These are phyloP conservation scores for Aspergillus thermomutatus DNA, from an alignment of 2,329 filamentous ascomycete genomes.

Conservation along the genomic window DNA sequence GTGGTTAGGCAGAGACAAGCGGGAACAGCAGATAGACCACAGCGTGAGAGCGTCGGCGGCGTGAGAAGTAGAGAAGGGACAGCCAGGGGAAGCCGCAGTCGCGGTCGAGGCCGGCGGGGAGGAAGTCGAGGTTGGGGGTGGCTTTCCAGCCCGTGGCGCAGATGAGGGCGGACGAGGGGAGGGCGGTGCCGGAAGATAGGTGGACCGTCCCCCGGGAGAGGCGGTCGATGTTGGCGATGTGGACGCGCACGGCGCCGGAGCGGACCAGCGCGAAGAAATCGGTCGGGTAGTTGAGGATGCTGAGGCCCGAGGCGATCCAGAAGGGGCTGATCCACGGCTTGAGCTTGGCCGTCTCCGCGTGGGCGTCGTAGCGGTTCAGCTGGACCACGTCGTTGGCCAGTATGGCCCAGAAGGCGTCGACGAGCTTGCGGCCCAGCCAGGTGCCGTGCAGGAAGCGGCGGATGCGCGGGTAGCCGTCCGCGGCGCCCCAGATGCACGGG, in stretches of 20 bases:
- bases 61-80: no score
- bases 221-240: constrained; percentile 53
- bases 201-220: constrained; percentile 47
- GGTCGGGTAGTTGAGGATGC: constrained; percentile 59
- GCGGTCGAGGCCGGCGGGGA: constrained; percentile 40
- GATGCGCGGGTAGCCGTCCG: constrained; percentile 53
- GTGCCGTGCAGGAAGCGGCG: constrained; percentile 51
- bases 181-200: constrained; percentile 44
- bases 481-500: constrained; percentile 68
- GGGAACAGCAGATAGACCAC: no score
- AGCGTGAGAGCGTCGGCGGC: no score
- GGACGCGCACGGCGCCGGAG: constrained; percentile 52
- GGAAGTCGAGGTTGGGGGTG: constrained; percentile 48
- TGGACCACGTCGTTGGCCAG: constrained; percentile 49
- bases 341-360: constrained; percentile 45
- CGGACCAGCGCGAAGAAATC: constrained; percentile 57
- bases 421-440: constrained; percentile 46
- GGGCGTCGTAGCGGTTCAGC: constrained; percentile 45
- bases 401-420: constrained; percentile 54
- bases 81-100: constrained; percentile 49
- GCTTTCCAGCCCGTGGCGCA: constrained; percentile 58
- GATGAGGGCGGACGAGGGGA: constrained; percentile 52
- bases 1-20: no score
- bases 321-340: constrained; percentile 46
- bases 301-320: constrained; percentile 56